A percentile compares a stretch with the other conserved stretches of the same genome.
These are phyloP conservation scores for Claviceps capensis DNA, from an alignment of 2,329 filamentous ascomycete genomes.

Conservation along the genomic window DNA sequence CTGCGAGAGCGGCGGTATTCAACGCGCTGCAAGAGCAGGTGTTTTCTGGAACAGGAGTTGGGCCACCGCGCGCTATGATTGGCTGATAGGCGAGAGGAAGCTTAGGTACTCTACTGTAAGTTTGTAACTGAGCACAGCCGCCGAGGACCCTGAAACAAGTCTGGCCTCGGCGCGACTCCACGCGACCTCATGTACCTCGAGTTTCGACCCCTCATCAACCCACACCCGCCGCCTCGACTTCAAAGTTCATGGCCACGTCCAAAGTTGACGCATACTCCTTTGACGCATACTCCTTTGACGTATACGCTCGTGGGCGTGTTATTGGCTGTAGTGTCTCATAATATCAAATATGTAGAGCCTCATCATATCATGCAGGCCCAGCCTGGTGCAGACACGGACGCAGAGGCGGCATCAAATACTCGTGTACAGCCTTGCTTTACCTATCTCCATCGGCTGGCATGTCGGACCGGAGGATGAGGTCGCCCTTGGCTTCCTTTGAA, in stretches of 20 bases:
- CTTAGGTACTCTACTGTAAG: too few relatives aligned
- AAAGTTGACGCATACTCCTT: neutral
- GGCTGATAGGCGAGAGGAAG: conserved; percentile 13
- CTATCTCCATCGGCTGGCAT: too few relatives aligned
- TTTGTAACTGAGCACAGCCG: neutral
- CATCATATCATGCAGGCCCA: neutral
- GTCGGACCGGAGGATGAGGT: too few relatives aligned
- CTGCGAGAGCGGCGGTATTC: neutral
- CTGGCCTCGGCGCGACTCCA: neutral
- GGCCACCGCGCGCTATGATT: conserved; percentile 11
- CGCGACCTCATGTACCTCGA: too few relatives aligned
- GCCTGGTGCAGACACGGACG: neutral
- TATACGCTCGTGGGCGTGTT: neutral
- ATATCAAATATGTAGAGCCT: too few relatives aligned
- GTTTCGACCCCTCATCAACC: too few relatives aligned
- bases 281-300: neutral
- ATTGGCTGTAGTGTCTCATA: neutral
- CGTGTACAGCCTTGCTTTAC: too few relatives aligned
- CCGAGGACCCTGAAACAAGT: neutral
- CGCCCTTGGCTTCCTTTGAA: too few relatives aligned
- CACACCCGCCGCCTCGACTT: too few relatives aligned
- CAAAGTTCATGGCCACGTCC: too few relatives aligned
- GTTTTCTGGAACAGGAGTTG: conserved; percentile 7
- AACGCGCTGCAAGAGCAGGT: neutral
- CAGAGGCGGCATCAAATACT: too few relatives aligned